phyloP scores from a whole-genome alignment of 2,329 filamentous ascomycete genomes.

The Aspergillus sp. region DNA sequence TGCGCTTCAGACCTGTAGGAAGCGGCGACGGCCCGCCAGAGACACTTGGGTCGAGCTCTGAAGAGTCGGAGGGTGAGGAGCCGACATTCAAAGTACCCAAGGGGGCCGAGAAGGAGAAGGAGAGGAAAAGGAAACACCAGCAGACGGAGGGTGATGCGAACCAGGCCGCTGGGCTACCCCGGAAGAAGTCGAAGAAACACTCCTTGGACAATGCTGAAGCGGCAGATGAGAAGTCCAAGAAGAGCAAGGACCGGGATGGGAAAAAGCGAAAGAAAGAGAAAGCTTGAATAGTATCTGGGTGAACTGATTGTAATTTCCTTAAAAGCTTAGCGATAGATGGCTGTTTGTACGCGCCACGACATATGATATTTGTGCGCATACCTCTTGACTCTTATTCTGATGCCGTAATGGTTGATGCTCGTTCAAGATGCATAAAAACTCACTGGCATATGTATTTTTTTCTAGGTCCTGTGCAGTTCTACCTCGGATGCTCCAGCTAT shows the following conservation, averaged over 20 bases:
- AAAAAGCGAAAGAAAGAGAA: constrained; percentile 43
- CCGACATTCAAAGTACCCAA: constrained; percentile 32
- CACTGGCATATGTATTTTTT: no score
- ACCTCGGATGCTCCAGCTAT: no score
- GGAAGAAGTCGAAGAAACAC: constrained; percentile 44
- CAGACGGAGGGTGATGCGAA: constrained; percentile 30
- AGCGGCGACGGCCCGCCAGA: constrained; percentile 32
- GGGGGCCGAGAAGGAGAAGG: constrained; percentile 28
- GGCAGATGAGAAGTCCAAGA: constrained; percentile 32
- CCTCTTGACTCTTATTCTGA: background rate
- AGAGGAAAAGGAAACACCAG: constrained; percentile 40
- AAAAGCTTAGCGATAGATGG: constrained; percentile 22
- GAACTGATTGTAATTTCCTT: constrained; percentile 17
- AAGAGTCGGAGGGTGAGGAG: constrained; percentile 37
- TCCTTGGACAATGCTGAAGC: constrained; percentile 23
- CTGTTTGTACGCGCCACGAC: constrained; percentile 31
- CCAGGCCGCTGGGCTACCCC: constrained; percentile 25
- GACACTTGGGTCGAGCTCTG: constrained; percentile 37
- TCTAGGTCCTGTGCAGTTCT: no score
- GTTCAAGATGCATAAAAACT: no score
- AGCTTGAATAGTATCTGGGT: constrained; percentile 27
- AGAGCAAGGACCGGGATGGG: constrained; percentile 40
- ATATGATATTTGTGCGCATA: constrained; percentile 13
- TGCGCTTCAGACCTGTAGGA: constrained; percentile 47
- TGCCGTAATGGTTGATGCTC: no score